These are phyloP conservation scores for Macadamia tetraphylla DNA, from an alignment of 164 flowering plant genomes.

Conservation along the genomic window DNA sequence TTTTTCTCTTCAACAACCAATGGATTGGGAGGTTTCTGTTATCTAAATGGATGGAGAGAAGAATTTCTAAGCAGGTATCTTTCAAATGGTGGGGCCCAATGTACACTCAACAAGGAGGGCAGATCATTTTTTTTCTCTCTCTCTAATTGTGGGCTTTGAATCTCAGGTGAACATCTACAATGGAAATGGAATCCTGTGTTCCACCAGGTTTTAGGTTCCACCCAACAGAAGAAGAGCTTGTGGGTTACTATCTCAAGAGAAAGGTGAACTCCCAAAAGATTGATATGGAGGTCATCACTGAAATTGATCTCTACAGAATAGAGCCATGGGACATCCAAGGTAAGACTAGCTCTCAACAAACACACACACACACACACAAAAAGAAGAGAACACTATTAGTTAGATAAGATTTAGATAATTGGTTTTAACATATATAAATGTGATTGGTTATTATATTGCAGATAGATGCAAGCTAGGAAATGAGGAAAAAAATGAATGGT, in stretches of 20 bases:
- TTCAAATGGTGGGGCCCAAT: too few species aligned
- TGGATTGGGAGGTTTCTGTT: too few species aligned
- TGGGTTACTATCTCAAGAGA: conserved; percentile 66
- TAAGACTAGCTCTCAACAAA: conserved; percentile 13
- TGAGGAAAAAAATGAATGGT: conserved; percentile 72
- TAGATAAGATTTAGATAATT: background rate
- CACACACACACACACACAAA: background rate
- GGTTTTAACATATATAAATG: background rate
- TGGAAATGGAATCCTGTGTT: conserved; percentile 49
- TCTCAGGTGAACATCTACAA: conserved; percentile 14
- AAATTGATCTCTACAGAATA: conserved; percentile 76
- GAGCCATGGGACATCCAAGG: conserved; percentile 95
- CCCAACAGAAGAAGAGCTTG: conserved; percentile 89
- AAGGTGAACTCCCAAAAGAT: conserved; percentile 53
- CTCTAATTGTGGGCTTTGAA: conserved; percentile 1
- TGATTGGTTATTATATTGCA: conserved; percentile 17
- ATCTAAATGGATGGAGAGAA: too few species aligned
- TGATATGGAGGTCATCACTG: conserved; percentile 63
- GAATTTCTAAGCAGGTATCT: too few species aligned
- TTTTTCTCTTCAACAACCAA: too few species aligned
- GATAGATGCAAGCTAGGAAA: conserved; percentile 62
- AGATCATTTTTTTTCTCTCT: background rate
- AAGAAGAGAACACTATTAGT: background rate
- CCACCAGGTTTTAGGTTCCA: conserved; percentile 91
- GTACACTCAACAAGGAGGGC: too few species aligned